These are phyloP conservation scores for Thozetella sp. DNA, from an alignment of 495 filamentous ascomycete genomes.

Conservation along the genomic window DNA sequence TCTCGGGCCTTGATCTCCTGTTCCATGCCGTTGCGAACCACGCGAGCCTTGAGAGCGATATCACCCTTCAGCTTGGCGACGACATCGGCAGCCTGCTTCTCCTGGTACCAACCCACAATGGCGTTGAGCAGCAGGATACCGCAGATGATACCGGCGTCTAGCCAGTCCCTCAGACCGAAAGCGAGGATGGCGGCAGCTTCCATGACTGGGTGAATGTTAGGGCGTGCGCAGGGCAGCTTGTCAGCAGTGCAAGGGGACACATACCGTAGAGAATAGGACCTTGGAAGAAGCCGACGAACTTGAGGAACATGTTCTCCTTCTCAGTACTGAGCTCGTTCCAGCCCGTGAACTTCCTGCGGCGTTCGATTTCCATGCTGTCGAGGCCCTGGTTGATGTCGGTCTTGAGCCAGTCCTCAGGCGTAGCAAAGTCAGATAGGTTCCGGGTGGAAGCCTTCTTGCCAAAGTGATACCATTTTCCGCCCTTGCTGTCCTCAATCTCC, in stretches of 20 bases:
- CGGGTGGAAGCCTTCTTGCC: not conserved
- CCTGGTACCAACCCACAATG: constrained; percentile 81
- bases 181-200: constrained; percentile 48
- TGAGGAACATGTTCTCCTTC: constrained; percentile 80
- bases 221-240: not conserved
- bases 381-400: not conserved
- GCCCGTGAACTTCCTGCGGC: not conserved
- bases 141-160: constrained; percentile 81
- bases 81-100: constrained; percentile 87
- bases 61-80: constrained; percentile 92
- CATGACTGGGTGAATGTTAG: constrained; percentile 19
- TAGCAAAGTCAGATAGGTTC: not conserved
- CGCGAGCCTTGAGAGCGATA: constrained; percentile 81
- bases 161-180: constrained; percentile 78
- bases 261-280: constrained; percentile 94
- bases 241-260: constrained; percentile 22
- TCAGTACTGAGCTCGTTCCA: constrained; percentile 51
- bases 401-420: constrained; percentile 2
- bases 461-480: not conserved
- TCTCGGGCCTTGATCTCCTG: constrained; percentile 74
- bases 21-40: constrained; percentile 74
- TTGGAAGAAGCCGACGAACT: constrained; percentile 83
- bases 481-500: not conserved
- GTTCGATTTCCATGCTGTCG: not conserved
- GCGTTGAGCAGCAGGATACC: constrained; percentile 79